Evolutionary conservation across 805 yeast species (phyloP).

Genomic region (Yueomyces sp.): DNA sequence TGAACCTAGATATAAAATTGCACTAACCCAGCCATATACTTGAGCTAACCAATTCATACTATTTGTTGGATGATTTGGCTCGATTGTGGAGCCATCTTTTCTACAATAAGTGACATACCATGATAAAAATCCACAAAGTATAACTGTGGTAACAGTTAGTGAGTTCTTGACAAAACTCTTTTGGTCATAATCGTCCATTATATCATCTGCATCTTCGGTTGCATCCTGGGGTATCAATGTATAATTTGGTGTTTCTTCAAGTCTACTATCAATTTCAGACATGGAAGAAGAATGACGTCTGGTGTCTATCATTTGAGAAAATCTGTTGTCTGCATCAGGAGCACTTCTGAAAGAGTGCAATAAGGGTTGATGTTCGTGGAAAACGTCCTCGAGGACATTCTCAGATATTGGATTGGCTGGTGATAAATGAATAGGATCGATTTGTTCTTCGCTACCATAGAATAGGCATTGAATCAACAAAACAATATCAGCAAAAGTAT

Average conservation of each 20-base stretch:
- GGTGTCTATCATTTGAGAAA: not conserved
- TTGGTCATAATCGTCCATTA: constrained; percentile 7
- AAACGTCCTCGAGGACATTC: constrained; percentile 40
- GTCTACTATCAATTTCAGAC: not conserved
- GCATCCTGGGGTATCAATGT: constrained; percentile 1
- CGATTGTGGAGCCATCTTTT: constrained; percentile 20
- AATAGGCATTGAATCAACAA: constrained; percentile 70
- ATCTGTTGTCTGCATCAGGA: not conserved
- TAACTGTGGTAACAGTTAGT: constrained; percentile 51
- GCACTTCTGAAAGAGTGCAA: constrained; percentile 2
- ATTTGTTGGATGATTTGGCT: constrained; percentile 27
- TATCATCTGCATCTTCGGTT: constrained; percentile 3
- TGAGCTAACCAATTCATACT: constrained; percentile 72
- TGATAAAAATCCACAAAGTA: constrained; percentile 73
- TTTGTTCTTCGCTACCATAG: constrained; percentile 46
- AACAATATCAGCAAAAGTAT: constrained; percentile 81
- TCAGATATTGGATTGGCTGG: constrained; percentile 81
- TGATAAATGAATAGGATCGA: constrained; percentile 68
- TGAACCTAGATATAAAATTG: constrained; percentile 67
- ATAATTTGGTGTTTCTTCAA: not conserved
- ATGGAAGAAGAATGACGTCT: not conserved
- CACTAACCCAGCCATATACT: constrained; percentile 70
- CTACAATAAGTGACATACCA: constrained; percentile 60
- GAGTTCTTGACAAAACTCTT: constrained; percentile 19
- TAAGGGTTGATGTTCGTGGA: constrained; percentile 24